Conservation (phyloP, 768 basidiomycete species). For the Grammothele lineata region DNA sequence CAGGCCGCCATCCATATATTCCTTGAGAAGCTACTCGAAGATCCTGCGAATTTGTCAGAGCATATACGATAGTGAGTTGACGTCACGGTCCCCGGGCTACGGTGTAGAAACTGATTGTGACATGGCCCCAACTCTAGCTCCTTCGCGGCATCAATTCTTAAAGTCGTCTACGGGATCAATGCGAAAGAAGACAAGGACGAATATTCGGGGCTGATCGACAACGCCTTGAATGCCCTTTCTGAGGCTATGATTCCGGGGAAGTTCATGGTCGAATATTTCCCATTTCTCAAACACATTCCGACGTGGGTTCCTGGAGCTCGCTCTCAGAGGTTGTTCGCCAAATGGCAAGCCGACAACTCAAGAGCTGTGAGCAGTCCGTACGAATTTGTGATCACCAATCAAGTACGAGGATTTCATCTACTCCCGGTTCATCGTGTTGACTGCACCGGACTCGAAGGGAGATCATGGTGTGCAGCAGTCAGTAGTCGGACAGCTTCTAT, state of each 20-base stretch:
- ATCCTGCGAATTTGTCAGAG: neutral
- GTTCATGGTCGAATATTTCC: conserved; percentile 26
- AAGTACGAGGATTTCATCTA: too few relatives aligned
- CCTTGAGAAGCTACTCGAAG: neutral
- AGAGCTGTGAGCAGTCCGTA: neutral
- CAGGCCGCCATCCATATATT: neutral
- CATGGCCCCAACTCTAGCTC: too few relatives aligned
- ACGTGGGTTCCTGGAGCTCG: conserved; percentile 20
- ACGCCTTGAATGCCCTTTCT: conserved; percentile 23
- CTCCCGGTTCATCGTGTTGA: too few relatives aligned
- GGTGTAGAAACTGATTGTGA: too few relatives aligned
- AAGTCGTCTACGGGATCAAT: neutral
- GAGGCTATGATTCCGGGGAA: conserved; percentile 16
- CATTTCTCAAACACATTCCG: conserved; percentile 17
- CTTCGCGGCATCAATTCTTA: too few relatives aligned
- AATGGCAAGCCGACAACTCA: conserved; percentile 1
- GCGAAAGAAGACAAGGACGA: neutral
- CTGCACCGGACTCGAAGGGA: too few relatives aligned
- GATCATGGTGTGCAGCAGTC: too few relatives aligned
- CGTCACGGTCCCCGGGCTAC: too few relatives aligned
- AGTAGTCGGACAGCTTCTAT: too few relatives aligned
- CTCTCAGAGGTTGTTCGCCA: conserved; percentile 6
- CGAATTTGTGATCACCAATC: too few relatives aligned
- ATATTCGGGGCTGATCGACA: conserved; percentile 11
- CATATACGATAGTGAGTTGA: conserved; percentile 6